Evolutionary conservation across 2,329 filamentous ascomycete genomes (phyloP), one percentile per base, ranked within the genome.

Genomic region (Hymenotorrendiella dingleyae): DNA sequence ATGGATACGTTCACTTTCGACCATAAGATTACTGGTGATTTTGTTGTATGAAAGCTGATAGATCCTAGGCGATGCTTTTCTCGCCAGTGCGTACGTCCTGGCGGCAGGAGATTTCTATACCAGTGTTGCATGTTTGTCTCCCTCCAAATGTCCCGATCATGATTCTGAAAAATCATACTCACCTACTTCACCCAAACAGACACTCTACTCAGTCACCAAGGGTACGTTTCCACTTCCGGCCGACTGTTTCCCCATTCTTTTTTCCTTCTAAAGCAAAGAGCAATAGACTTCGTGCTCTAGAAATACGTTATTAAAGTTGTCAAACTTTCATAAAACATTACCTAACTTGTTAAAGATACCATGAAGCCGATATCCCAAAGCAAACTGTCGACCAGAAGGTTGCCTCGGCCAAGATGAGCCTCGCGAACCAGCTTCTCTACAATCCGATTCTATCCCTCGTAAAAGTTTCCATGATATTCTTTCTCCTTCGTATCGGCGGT

Each of bases 391-490:
- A 28, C 5, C 26, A 30, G 3, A 19, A 12, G 20, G 17, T n/a
- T 5, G 28, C 19, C 28, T 6, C 10, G n/a, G n/a, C n/a, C 8
- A 30, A 30, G 14, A 30, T n/a, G n/a, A 30, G 28, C 19, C 28
- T 30, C 12, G 28, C 28, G 1, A 30, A 30, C 10, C 63, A 69
- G 32, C 53, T 69, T 7, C 54, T 68, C 2, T 71, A 72, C 56
- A 71, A 69, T 39, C 68, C 69, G 0, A 66, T 71, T 33, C 52
- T 72, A 2, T 66, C 67, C 4, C 58, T 72, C 8, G 63, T 70
- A 43, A 72, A 71, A 52, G 61, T 63, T 2, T 71, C 69, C 0
- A 58, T 70, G 14, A 60, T 72, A 4, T 47, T 71, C n/a, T 69
- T 71, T 45, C 59, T 71, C n/a, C 58, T 68, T 14, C 66, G 67